Percentiles rank a stretch among this genome's conserved stretches.
Conservation (phyloP, 352 stramenopile genomes). For the Globisporangium paroecandrum region DNA sequence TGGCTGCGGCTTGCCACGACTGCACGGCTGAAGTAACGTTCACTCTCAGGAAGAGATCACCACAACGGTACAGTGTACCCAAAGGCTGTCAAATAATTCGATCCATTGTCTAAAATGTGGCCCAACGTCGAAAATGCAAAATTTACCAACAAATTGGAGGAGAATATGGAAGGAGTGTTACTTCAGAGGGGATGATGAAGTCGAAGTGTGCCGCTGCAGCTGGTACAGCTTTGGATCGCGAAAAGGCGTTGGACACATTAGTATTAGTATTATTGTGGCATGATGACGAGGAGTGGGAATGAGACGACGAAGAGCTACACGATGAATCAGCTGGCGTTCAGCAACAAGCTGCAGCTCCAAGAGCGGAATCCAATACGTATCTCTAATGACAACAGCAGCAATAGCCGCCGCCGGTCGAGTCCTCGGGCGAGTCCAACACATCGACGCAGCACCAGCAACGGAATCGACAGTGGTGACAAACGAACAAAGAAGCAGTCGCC, state of each 20-base stretch:
- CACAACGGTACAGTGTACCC: neutral
- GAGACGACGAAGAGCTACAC: neutral
- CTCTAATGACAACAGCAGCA: neutral
- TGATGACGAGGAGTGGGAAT: neutral
- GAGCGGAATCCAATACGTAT: neutral
- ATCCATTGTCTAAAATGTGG: neutral
- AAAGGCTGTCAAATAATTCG: neutral
- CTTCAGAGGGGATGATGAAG: neutral
- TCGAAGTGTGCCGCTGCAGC: neutral
- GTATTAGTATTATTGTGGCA: neutral
- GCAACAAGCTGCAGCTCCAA: neutral
- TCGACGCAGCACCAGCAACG: neutral
- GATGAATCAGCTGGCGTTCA: slow-evolving; percentile 30
- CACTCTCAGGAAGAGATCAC: neutral
- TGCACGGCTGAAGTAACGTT: slow-evolving; percentile 1
- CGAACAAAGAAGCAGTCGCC: neutral
- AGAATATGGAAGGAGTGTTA: neutral
- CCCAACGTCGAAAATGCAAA: neutral
- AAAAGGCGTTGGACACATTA: slow-evolving; percentile 13
- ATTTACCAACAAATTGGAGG: neutral
- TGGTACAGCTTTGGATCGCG: slow-evolving; percentile 5
- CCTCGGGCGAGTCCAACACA: neutral
- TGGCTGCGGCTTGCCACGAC: neutral
- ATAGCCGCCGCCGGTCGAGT: neutral
- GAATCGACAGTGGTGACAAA: neutral